These are phyloP conservation scores for Eleusine coracana DNA, from an alignment of 176 grass and related monocot species.

Conservation along the genomic window DNA sequence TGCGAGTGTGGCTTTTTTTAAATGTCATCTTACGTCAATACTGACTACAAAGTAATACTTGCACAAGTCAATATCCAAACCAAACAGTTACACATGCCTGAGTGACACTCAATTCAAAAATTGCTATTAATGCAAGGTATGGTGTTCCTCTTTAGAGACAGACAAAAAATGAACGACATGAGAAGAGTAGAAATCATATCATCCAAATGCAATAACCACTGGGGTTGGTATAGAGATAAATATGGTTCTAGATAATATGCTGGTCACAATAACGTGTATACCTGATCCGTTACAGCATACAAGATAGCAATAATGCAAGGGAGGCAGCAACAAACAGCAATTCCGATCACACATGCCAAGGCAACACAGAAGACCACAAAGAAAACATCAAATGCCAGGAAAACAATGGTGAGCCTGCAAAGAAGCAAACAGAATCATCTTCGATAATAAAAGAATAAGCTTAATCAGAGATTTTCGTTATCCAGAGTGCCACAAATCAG, in stretches of 20 bases:
- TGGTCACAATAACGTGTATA: conserved; percentile 39
- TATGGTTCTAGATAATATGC: conserved; percentile 8
- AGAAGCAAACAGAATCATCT: conserved; percentile 25
- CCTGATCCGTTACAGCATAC: conserved; percentile 97
- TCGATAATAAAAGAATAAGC: conserved; percentile 35
- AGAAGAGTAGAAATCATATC: neutral
- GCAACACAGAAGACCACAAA: conserved; percentile 98
- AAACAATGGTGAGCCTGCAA: conserved; percentile 91
- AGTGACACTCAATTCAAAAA: neutral
- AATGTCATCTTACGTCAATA: neutral
- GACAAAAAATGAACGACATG: neutral
- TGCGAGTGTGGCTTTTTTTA: neutral
- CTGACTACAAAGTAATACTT: neutral
- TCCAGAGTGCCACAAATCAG: neutral
- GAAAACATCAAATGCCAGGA: conserved; percentile 98
- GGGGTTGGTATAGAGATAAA: neutral
- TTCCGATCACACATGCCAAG: conserved; percentile 89
- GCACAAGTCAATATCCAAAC: neutral
- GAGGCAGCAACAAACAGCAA: conserved; percentile 95
- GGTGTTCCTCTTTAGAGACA: neutral
- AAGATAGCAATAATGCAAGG: conserved; percentile 98
- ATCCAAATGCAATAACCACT: conserved; percentile 13
- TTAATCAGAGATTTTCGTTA: neutral
- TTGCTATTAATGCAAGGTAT: neutral
- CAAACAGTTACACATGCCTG: neutral